phyloP scores from a whole-genome alignment of 2,329 filamentous ascomycete species.

The Diatrype stigma region DNA sequence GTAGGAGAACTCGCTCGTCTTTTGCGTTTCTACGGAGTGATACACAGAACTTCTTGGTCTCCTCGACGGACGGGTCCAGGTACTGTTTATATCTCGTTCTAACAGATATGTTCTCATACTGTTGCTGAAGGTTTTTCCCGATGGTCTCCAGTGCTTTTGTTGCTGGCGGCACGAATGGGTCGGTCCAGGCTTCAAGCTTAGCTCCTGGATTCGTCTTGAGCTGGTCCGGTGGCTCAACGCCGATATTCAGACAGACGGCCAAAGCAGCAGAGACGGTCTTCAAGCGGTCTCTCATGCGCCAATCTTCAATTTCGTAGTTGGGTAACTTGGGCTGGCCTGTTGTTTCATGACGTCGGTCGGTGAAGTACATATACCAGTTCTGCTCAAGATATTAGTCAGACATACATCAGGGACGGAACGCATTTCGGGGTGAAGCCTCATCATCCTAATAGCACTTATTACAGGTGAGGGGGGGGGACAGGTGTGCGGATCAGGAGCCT shows the following conservation, averaged over 20 bases:
- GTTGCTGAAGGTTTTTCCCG: slow-evolving; percentile 89
- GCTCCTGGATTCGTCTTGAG: slow-evolving; percentile 92
- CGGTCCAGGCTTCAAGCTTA: slow-evolving; percentile 94
- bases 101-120: slow-evolving; percentile 93
- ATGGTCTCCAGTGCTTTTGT: slow-evolving; percentile 91
- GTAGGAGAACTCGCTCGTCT: slow-evolving; percentile 92
- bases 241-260: slow-evolving; percentile 93
- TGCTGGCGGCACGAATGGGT: slow-evolving; percentile 75
- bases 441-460: too few relatives aligned
- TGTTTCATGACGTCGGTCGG: slow-evolving; percentile 94
- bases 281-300: slow-evolving; percentile 93
- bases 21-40: slow-evolving; percentile 89
- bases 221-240: slow-evolving; percentile 94
- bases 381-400: slow-evolving; percentile 37
- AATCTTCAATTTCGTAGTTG: slow-evolving; percentile 72
- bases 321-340: slow-evolving; percentile 78
- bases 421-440: background rate
- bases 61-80: slow-evolving; percentile 91
- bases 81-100: slow-evolving; percentile 98
- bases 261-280: slow-evolving; percentile 96
- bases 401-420: background rate
- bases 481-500: too few relatives aligned
- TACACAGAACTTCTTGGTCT: slow-evolving; percentile 93
- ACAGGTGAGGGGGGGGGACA: too few relatives aligned
- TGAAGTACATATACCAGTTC: slow-evolving; percentile 99